Percentiles rank a stretch among this genome's conserved stretches.
phyloP scores from a whole-genome alignment of 441 rosid genomes.

The Macaranga tanarius region DNA sequence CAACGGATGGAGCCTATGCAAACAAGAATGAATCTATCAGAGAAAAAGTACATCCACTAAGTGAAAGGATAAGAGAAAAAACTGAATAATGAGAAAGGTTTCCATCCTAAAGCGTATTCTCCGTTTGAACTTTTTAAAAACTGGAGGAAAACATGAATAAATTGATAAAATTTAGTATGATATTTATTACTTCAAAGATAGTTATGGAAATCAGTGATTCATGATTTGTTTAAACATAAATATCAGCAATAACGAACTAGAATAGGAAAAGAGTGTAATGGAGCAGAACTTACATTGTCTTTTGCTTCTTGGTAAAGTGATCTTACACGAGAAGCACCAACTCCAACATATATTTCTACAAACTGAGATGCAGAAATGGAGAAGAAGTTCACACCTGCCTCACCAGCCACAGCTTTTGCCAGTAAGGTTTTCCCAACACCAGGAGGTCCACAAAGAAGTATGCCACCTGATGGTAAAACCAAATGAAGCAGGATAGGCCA shows the following conservation, averaged over 20 bases:
- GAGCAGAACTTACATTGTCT: constrained; percentile 57
- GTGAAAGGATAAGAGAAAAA: not conserved
- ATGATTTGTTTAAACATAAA: constrained; percentile 2
- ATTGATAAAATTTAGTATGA: not conserved
- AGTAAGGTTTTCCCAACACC: constrained; percentile 93
- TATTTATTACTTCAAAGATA: not conserved
- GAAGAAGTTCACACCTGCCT: constrained; percentile 96
- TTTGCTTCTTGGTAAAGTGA: constrained; percentile 92
- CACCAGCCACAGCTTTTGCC: constrained; percentile 98
- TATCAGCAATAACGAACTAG: constrained; percentile 7
- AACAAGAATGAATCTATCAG: constrained; percentile 20
- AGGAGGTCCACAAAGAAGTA: constrained; percentile 95
- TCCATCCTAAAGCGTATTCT: not conserved
- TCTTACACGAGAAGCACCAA: constrained; percentile 96
- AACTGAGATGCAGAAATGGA: constrained; percentile 96
- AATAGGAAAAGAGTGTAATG: not conserved
- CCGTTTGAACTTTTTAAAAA: not conserved
- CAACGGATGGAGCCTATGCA: constrained; percentile 83
- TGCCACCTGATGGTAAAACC: constrained; percentile 63
- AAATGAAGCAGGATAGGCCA: constrained; percentile 18
- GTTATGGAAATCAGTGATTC: not conserved
- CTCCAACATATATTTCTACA: constrained; percentile 96
- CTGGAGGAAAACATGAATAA: not conserved
- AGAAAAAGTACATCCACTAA: not conserved
- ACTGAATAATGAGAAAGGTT: not conserved